Conservation (phyloP, 352 stramenopile species). For the Pythium aquatile region DNA sequence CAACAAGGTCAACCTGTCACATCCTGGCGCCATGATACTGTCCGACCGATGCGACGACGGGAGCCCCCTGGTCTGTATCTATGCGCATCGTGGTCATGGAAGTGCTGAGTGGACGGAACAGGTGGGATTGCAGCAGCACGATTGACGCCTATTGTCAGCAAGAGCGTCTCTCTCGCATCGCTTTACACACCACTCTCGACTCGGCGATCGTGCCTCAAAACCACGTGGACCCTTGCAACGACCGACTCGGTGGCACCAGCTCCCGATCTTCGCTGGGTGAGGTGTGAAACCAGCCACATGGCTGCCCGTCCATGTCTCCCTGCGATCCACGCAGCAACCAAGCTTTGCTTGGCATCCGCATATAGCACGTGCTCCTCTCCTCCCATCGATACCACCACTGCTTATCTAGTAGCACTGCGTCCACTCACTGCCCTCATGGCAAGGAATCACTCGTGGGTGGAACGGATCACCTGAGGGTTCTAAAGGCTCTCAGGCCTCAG, state of each 20-base stretch:
- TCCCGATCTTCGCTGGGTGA: constrained; percentile 1
- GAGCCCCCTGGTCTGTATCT: background rate
- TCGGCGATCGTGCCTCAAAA: background rate
- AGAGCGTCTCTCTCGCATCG: constrained; percentile 4
- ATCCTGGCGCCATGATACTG: background rate
- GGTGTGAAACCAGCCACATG: background rate
- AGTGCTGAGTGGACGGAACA: background rate
- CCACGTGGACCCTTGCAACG: background rate
- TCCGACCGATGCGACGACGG: background rate
- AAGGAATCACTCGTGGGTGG: background rate
- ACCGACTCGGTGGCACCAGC: background rate
- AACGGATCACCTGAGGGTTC: too few relatives aligned
- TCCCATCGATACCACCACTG: background rate
- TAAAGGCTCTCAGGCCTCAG: background rate
- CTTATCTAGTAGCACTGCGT: background rate
- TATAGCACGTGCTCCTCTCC: background rate
- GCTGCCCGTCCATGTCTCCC: background rate
- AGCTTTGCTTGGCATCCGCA: background rate
- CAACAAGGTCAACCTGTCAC: constrained; percentile 4
- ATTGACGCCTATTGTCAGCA: background rate
- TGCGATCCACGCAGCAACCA: background rate
- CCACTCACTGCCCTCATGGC: background rate
- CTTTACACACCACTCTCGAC: background rate
- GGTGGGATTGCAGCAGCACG: constrained; percentile 1
- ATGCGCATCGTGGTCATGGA: constrained; percentile 3